Base-by-base conservation (phyloP, 2,329 filamentous ascomycete species). In the Cladosporium sp. region DNA sequence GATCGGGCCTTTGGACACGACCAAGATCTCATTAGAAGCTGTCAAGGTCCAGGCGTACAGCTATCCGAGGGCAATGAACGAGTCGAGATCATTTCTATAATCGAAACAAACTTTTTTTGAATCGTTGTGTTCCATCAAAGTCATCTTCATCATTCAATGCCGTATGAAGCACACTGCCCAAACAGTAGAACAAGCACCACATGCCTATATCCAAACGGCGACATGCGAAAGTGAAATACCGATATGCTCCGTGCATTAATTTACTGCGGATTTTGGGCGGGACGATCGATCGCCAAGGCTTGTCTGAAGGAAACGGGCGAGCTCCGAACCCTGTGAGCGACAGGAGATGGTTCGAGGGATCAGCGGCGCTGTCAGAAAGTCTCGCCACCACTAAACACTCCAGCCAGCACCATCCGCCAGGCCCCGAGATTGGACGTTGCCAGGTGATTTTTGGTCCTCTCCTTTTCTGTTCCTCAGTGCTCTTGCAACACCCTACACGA, bases 11-110 rank as follows among this genome's bases (percentile, higher is more conserved):
- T 68, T 64, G 69, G 43, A 30, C 15, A 28, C 22, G 15, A 47
- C 25, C 7, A 47, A 72, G 59, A 61, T 69, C 4, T 62, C 68
- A 8, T 55, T 69, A 15, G 63, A 60, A 15, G 69, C 70, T 8
- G 69, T 72, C 15, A 72, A 70, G 64, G 63, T 71, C 14, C 67
- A 70, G 37, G 69, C 67, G n/a, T 66, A 59, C 36, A 65, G 62
- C 17, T 63, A 22, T 17, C 68, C 70, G 59, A 56, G 63, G 43
- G 64, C 55, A 43, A 55, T 67, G 50, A 70, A 69, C 60, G 62
- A 61, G 5, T 60, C 45, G 9, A 62, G 66, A 47, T 61, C 51
- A 15, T 71, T 70, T 52, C 42, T 68, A 40, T 45, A 42, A 25
- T 30, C 4, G 19, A 20, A 17, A 34, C 2, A 12, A 34, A 34